Evolutionary conservation across 257 asterid genomes (phyloP).

Genomic region (Penstemon davidsonii): DNA sequence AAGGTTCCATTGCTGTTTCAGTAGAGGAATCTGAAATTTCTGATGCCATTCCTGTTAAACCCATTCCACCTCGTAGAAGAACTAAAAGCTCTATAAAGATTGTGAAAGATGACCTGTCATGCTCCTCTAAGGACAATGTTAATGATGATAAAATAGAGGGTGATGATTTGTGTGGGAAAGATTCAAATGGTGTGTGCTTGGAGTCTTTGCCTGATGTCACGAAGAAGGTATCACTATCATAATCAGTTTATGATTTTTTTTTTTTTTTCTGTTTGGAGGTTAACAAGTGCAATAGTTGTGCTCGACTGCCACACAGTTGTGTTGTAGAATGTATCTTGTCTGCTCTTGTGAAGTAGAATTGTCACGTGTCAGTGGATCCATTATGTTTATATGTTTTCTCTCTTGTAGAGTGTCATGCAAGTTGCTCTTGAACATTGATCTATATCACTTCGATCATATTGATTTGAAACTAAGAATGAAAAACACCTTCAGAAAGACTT

Average conservation of each 20-base stretch:
- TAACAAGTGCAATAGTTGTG: neutral
- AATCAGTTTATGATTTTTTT: conserved; percentile 13
- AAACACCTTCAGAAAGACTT: too few species aligned
- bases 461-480: too few species aligned
- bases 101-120: conserved; percentile 45
- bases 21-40: conserved; percentile 51
- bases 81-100: conserved; percentile 58
- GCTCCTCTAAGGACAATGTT: conserved; percentile 39
- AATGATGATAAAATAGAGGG: conserved; percentile 29
- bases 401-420: conserved; percentile 4
- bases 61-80: conserved; percentile 78
- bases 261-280: neutral
- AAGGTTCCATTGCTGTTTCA: conserved; percentile 45
- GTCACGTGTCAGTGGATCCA: neutral
- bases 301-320: neutral
- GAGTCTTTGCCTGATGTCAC: conserved; percentile 37
- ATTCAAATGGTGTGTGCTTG: conserved; percentile 34
- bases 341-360: neutral
- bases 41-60: conserved; percentile 66
- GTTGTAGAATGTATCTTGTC: neutral
- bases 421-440: neutral
- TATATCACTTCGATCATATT: neutral
- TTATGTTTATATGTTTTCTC: neutral
- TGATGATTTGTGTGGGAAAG: conserved; percentile 46
- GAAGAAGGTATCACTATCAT: conserved; percentile 49